phyloP scores from a whole-genome alignment of 164 flowering plant genomes.

The Akebia trifoliata region DNA sequence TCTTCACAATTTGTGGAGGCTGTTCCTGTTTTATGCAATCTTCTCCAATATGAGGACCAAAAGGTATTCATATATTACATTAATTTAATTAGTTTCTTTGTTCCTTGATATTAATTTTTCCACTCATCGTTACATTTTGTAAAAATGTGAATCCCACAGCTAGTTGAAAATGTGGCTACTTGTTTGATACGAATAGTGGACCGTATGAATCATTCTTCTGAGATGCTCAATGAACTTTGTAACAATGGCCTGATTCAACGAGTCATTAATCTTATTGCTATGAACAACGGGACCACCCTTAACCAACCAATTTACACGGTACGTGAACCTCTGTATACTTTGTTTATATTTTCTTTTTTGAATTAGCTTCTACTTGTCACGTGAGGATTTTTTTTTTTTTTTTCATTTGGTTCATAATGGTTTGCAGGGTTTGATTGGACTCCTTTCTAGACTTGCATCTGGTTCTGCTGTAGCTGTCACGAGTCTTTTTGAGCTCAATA shows the following conservation, averaged over 20 bases:
- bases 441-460: slow-evolving; percentile 69
- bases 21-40: slow-evolving; percentile 74
- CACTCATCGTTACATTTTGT: not conserved
- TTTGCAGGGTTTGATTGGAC: slow-evolving; percentile 70
- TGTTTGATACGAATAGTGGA: slow-evolving; percentile 69
- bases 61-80: slow-evolving; percentile 50
- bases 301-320: slow-evolving; percentile 51
- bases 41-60: slow-evolving; percentile 80
- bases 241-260: slow-evolving; percentile 64
- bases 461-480: slow-evolving; percentile 60
- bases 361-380: not conserved
- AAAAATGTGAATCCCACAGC: slow-evolving; percentile 33
- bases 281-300: slow-evolving; percentile 48
- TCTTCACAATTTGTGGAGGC: slow-evolving; percentile 66
- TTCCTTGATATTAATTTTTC: not conserved
- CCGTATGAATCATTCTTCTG: slow-evolving; percentile 40
- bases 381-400: not conserved
- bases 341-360: not conserved
- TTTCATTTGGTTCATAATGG: slow-evolving; percentile 6
- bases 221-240: slow-evolving; percentile 63
- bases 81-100: not conserved
- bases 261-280: slow-evolving; percentile 44
- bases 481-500: slow-evolving; percentile 69
- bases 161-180: slow-evolving; percentile 65
- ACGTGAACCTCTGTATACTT: slow-evolving; percentile 15